Evolutionary conservation across 208 protist genomes (phyloP), one percentile per base, ranked within the genome.

Genomic region (Leishmania aethiopica): DNA sequence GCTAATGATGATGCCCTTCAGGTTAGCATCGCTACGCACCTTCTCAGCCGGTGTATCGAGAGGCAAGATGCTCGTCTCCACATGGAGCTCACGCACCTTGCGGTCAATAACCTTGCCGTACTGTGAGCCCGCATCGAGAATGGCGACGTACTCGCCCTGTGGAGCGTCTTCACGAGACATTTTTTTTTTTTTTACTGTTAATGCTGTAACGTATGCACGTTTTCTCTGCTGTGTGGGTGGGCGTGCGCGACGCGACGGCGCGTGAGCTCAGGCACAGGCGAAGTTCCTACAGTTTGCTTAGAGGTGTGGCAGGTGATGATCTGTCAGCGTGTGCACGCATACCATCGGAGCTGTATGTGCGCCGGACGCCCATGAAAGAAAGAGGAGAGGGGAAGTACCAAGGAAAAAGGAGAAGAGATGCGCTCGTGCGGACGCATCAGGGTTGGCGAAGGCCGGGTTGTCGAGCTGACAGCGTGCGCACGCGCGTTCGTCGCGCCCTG

Each of bases 21-120:
- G 81, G 8, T 86, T 84, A 2, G 77, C 69, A 80, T 95, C 88
- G 40, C 84, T 69, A 22, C 83, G 60, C 51, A 98, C 82, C 8
- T 55, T 75, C 49, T 84, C 88, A 0, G 92, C 78, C 4, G 90
- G 80, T 0, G 94, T 96, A 84, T 95, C 81, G 28, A 98, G 90
- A 19, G 98, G 96, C 51, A 99, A 90, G 25, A 99, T 96, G 51
- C 92, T 91, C 25, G 97, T 97, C 66, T 96, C 92, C 40, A 99
- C 96, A 66, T 91, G 88, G 35, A 99, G 91, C 84, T 99, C 98
- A n/a, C 98, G 90, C 32, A 99, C 87, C 72, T 96, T 96, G 53
- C 98, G 87, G 84, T 99, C 98, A 85, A 99, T 99, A 1, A 99
- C 93, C 84, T 99, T 99, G 40, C 96, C 96, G 86, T 98, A 99